Conservation (phyloP, 2,329 filamentous ascomycete genomes). For the Neopestalotiopsis sp. region DNA sequence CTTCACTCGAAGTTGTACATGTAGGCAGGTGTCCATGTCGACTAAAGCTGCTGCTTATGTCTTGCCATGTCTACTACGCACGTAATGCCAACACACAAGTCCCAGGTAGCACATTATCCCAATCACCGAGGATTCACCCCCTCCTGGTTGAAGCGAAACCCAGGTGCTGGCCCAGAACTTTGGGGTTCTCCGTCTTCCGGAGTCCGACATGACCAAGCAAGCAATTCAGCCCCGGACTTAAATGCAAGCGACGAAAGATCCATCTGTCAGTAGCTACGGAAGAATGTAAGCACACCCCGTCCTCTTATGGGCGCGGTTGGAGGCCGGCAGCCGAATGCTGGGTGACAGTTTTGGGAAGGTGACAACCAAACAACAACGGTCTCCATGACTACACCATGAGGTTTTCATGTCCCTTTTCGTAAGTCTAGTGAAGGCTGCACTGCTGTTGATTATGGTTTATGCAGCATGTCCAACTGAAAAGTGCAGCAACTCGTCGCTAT, state of each 20-base stretch:
- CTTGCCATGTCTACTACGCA: not conserved
- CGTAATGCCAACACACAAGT: not conserved
- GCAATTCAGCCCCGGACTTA: not conserved
- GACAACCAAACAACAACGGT: not conserved
- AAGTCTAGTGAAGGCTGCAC: not conserved
- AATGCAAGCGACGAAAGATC: not conserved
- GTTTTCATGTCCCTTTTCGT: not conserved
- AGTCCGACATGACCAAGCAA: not conserved
- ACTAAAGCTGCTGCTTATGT: not conserved
- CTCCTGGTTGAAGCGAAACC: not conserved
- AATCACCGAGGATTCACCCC: not conserved
- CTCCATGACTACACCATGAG: not conserved
- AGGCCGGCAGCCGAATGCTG: not conserved
- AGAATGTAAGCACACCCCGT: too few species aligned
- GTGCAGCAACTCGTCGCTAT: too few species aligned
- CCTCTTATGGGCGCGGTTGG: too few species aligned
- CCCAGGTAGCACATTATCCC: not conserved
- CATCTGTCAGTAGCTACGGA: not conserved
- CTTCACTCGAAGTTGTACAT: not conserved
- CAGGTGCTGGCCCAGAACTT: not conserved
- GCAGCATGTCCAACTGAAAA: too few species aligned
- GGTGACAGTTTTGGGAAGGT: not conserved
- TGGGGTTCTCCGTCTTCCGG: conserved; percentile 15
- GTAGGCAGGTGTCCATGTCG: not conserved
- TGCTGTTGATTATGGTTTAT: too few species aligned